Conservation (phyloP, 768 basidiomycete species). For the Calocera viscosa region DNA sequence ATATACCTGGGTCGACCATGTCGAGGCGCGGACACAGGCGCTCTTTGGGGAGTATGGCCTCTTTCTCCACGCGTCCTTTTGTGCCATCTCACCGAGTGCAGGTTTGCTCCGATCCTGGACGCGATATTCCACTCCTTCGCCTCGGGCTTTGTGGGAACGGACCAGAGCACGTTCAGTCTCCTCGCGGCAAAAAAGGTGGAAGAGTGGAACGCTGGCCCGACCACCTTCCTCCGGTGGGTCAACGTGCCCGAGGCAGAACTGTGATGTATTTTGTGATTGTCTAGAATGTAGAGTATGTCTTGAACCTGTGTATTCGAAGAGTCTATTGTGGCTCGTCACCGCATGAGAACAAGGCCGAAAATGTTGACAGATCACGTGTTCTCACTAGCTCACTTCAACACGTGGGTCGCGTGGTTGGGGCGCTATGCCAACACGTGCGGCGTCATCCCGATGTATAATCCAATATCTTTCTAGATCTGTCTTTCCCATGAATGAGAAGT, state of each 20-base stretch:
- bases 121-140: constrained; percentile 58
- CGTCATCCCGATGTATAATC: too few species aligned
- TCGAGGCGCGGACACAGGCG: not conserved
- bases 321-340: too few species aligned
- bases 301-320: too few species aligned
- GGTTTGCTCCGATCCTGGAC: constrained; percentile 56
- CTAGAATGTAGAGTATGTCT: too few species aligned
- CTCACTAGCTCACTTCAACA: not conserved
- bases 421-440: too few species aligned
- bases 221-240: not conserved
- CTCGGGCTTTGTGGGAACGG: constrained; percentile 58
- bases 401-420: not conserved
- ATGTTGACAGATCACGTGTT: not conserved
- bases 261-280: not conserved
- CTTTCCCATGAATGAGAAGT: not conserved
- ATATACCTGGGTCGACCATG: not conserved
- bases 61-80: not conserved
- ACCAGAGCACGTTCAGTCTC: constrained; percentile 57
- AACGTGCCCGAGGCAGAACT: not conserved
- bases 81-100: constrained; percentile 19
- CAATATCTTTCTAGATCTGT: too few species aligned
- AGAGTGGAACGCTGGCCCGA: constrained; percentile 47
- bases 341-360: too few species aligned
- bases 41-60: not conserved
- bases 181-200: constrained; percentile 53